These are phyloP conservation scores for Bigelowiella natans DNA, from an alignment of 78 protist species.

Conservation along the genomic window DNA sequence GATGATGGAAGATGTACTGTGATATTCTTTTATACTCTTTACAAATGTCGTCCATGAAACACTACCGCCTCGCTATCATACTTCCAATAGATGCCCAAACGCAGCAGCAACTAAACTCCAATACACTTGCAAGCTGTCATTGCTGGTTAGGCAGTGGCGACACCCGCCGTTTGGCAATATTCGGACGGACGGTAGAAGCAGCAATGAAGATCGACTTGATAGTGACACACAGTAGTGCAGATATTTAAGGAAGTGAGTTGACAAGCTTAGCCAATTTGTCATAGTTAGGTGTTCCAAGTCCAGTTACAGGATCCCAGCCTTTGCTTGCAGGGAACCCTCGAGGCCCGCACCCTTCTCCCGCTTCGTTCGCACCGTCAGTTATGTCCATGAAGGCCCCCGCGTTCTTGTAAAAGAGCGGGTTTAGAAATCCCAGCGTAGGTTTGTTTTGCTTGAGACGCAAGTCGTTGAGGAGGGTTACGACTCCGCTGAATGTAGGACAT, in stretches of 20 bases:
- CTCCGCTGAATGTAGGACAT: constrained; percentile 1
- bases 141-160: no score
- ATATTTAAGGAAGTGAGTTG: neutral
- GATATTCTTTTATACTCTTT: no score
- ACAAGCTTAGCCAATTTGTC: neutral
- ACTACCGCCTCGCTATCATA: no score
- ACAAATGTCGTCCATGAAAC: no score
- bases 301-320: neutral
- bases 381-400: neutral
- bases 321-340: neutral
- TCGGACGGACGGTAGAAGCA: no score
- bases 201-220: no score
- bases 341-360: neutral
- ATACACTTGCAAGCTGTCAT: no score
- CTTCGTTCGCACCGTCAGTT: neutral
- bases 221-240: no score
- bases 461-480: neutral
- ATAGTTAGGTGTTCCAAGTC: neutral
- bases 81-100: no score
- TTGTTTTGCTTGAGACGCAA: neutral
- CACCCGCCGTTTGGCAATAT: no score
- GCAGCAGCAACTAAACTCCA: no score
- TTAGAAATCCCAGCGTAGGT: neutral
- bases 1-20: no score
- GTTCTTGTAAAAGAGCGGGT: neutral